Evolutionary conservation across 2,329 filamentous ascomycete genomes (phyloP), one percentile per base, ranked within the genome.

Genomic region (Parascedosporium putredinis): DNA sequence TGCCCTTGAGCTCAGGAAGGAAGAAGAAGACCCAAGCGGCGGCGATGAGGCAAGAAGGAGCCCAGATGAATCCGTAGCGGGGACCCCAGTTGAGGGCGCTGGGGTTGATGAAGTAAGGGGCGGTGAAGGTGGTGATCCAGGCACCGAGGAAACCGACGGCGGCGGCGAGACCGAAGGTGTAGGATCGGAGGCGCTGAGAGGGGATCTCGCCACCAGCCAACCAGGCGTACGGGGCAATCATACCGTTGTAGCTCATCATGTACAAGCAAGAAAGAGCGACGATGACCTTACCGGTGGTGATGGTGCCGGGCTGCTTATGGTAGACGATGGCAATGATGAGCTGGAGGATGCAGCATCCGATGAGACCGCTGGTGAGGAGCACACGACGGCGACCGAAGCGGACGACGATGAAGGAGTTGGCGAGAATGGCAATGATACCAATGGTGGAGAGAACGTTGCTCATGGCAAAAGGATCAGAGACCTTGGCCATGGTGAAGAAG

Each of bases 71-170:
- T 2, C 73, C 68, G 53, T 76, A 76, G 53, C 69, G 66, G 0
- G 73, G 72, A 2, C 61, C 73, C 73, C 73, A 78, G 51, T 73
- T 70, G 49, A 78, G 59, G 3, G 68, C 59, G 20, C 63, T 62
- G 0, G 72, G 71, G 53, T 76, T 76, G 56, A 76, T 75, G 55
- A 76, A 77, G 57, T 76, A 76, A 1, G 72, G 73, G 5, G 73
- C 72, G 0, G 73, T 76, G 54, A 76, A 76, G 0, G 71, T 73
- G 0, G 71, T 70, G 7, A 72, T 62, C 73, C 73, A 76, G 6
- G 71, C 73, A 5, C 67, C 70, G 16, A 74, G 60, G 55, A 76
- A 76, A 2, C 67, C 71, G 16, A 70, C 60, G 2, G 71, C 69
- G 5, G 73, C 67, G 3, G 71, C 71, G 16, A 71, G 59, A 42